phyloP scores from a whole-genome alignment of 1,139 yeast genomes.

The Suhomyces anneliseae region DNA sequence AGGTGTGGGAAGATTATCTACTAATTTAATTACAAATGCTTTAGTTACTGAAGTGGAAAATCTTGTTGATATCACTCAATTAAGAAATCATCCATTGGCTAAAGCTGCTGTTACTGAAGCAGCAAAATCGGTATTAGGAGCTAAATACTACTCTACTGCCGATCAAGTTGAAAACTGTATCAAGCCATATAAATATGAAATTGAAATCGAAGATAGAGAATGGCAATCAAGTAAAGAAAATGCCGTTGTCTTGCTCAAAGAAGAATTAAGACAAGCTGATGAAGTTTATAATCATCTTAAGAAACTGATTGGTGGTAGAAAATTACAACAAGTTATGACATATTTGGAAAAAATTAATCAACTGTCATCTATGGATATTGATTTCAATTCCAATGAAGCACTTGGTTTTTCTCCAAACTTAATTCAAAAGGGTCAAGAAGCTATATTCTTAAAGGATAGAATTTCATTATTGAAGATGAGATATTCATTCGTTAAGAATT shows the following conservation, averaged over 20 bases:
- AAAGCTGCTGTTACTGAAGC: constrained; percentile 81
- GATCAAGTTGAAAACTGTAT: constrained; percentile 98
- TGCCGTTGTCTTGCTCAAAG: constrained; percentile 69
- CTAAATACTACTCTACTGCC: constrained; percentile 86
- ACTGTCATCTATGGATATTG: constrained; percentile 45
- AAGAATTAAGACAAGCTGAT: constrained; percentile 83
- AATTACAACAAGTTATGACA: constrained; percentile 77
- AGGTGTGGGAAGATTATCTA: constrained; percentile 90
- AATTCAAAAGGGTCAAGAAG: constrained; percentile 77
- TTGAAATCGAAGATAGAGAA: constrained; percentile 92
- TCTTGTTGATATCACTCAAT: constrained; percentile 69
- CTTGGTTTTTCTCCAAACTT: constrained; percentile 75
- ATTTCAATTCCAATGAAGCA: constrained; percentile 55
- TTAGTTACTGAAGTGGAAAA: constrained; percentile 75
- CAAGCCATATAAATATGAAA: constrained; percentile 95
- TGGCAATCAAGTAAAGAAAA: constrained; percentile 85
- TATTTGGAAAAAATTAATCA: constrained; percentile 57
- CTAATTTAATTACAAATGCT: constrained; percentile 78
- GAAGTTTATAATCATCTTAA: constrained; percentile 62
- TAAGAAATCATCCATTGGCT: constrained; percentile 83
- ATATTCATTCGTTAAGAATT: constrained; percentile 70
- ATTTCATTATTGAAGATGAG: constrained; percentile 72
- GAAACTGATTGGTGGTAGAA: constrained; percentile 76
- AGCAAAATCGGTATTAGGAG: constrained; percentile 72
- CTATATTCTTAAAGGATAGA: constrained; percentile 77